phyloP scores from a whole-genome alignment of 2,329 filamentous ascomycete genomes.

The Cladosporium cucumerinum region DNA sequence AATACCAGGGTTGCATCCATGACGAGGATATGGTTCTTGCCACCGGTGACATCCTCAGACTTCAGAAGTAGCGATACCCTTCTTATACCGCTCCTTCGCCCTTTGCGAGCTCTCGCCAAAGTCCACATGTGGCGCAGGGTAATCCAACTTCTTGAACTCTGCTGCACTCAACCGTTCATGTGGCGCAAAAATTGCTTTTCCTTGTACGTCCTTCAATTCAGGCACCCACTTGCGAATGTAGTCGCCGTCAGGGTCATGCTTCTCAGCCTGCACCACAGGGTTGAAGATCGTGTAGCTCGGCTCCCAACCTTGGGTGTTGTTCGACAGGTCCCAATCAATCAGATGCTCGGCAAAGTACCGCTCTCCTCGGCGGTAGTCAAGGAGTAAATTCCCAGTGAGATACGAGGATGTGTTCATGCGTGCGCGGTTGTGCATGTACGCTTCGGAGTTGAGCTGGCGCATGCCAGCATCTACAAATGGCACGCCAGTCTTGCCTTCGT shows the following conservation, averaged over 20 bases:
- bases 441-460: constrained; percentile 48
- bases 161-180: constrained; percentile 42
- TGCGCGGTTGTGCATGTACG: constrained; percentile 52
- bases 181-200: constrained; percentile 51
- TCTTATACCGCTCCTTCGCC: constrained; percentile 44
- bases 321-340: constrained; percentile 47
- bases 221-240: constrained; percentile 83
- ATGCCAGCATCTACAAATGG: constrained; percentile 53
- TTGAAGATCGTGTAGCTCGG: constrained; percentile 51
- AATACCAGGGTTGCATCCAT: too few species aligned
- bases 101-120: constrained; percentile 43
- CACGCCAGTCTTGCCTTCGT: constrained; percentile 45
- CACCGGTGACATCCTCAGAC: constrained; percentile 21
- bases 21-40: too few species aligned
- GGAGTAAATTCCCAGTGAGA: constrained; percentile 47
- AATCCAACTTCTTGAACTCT: constrained; percentile 50
- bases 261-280: constrained; percentile 77
- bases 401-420: constrained; percentile 51
- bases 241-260: constrained; percentile 72
- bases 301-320: constrained; percentile 54
- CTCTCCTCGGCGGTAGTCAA: constrained; percentile 51
- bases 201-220: constrained; percentile 58
- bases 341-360: constrained; percentile 51
- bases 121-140: constrained; percentile 46
- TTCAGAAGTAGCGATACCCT: constrained; percentile 42